phyloP scores from a whole-genome alignment of 768 basidiomycete species.

The Xerocomus brunneocitrinus region DNA sequence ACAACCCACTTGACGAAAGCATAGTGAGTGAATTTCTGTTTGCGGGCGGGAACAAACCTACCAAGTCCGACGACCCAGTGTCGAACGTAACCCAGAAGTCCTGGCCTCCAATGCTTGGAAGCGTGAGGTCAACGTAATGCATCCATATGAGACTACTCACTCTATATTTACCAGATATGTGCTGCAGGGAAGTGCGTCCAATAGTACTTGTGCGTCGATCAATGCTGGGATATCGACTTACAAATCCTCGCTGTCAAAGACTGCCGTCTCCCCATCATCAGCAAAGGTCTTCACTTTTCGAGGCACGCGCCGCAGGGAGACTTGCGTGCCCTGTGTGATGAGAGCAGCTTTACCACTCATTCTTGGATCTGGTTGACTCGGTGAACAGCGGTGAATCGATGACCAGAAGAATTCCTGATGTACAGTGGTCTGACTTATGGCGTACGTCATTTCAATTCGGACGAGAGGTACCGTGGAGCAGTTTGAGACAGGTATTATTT shows the following conservation, averaged over 20 bases:
- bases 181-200: conserved; percentile 17
- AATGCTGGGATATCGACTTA: conserved; percentile 17
- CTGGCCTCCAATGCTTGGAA: conserved; percentile 39
- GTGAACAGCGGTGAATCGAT: neutral
- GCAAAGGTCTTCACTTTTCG: conserved; percentile 14
- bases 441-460: conserved; percentile 3
- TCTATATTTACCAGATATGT: conserved; percentile 38
- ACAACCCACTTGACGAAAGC: conserved; percentile 44
- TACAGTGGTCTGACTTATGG: conserved; percentile 6
- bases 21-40: conserved; percentile 2
- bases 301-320: conserved; percentile 22
- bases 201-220: neutral
- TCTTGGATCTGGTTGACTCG: neutral
- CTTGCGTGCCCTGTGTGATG: conserved; percentile 20
- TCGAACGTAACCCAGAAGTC: conserved; percentile 45
- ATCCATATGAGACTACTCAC: conserved; percentile 19
- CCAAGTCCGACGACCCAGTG: conserved; percentile 57
- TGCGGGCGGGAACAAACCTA: conserved; percentile 17
- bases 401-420: neutral
- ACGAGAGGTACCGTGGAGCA: neutral
- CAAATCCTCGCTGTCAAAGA: conserved; percentile 33
- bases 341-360: conserved; percentile 15
- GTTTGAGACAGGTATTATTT: neutral
- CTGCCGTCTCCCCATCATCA: conserved; percentile 19
- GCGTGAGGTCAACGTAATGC: conserved; percentile 1